These are phyloP conservation scores for Cutaneotrichosporon cavernicola DNA, from an alignment of 1,284 basidiomycete species.

Conservation along the genomic window DNA sequence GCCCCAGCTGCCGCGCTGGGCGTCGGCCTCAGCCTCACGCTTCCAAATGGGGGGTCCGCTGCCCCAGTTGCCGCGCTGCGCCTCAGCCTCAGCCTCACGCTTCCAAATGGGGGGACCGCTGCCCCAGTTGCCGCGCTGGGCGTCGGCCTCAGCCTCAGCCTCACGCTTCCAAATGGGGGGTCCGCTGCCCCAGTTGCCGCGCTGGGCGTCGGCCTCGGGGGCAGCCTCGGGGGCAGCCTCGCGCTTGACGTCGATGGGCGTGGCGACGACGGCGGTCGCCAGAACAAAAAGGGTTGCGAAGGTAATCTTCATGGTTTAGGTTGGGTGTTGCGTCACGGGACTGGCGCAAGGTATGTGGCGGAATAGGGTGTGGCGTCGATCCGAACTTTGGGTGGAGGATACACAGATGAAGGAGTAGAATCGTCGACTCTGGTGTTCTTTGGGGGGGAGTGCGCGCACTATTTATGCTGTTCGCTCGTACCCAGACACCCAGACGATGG, in stretches of 20 bases:
- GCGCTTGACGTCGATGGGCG: not conserved
- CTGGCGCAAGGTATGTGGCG: not conserved
- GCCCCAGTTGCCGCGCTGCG: not conserved
- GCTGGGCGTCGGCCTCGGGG: not conserved
- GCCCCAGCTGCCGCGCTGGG: too few species aligned
- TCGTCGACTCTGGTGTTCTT: not conserved
- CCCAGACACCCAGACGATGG: not conserved
- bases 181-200: too few species aligned
- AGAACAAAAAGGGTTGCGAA: not conserved
- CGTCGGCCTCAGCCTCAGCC: not conserved
- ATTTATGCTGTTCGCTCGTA: not conserved
- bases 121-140: too few species aligned
- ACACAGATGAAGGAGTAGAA: not conserved
- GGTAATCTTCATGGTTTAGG: constrained; percentile 1
- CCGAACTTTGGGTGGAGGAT: not conserved
- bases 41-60: not conserved
- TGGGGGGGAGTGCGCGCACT: not conserved
- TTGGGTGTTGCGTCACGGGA: not conserved
- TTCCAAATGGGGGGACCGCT: not conserved
- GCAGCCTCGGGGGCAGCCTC: not conserved
- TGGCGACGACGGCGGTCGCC: not conserved
- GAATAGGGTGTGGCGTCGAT: not conserved
- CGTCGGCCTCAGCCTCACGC: not conserved
- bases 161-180: not conserved
- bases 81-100: not conserved